phyloP scores from a whole-genome alignment of 1,284 basidiomycete genomes.

The Prillingera fragicola region DNA sequence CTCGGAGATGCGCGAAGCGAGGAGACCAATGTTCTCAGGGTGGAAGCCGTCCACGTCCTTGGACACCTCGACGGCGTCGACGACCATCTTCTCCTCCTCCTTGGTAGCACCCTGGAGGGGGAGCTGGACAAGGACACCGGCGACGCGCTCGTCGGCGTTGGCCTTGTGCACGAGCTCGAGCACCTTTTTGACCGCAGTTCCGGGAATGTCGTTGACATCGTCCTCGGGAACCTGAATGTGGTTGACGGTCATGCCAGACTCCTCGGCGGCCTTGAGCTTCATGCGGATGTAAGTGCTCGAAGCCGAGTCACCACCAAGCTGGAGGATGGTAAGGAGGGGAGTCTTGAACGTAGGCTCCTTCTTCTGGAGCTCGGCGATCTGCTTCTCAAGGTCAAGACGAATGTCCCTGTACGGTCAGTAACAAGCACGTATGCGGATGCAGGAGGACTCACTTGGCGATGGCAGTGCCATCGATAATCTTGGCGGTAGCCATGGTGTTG shows the following conservation, averaged over 20 bases:
- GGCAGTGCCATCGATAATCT: conserved; percentile 79
- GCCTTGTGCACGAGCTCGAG: conserved; percentile 71
- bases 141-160: conserved; percentile 76
- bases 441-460: conserved; percentile 69
- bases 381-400: conserved; percentile 64
- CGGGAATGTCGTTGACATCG: conserved; percentile 49
- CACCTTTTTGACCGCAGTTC: conserved; percentile 62
- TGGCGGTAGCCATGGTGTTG: conserved; percentile 39
- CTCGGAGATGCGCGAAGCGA: conserved; percentile 81
- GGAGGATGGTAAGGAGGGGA: conserved; percentile 78
- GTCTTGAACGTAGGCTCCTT: conserved; percentile 79
- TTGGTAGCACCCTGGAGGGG: conserved; percentile 79
- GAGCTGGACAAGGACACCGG: conserved; percentile 94
- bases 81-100: conserved; percentile 83
- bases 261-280: conserved; percentile 93
- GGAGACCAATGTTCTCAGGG: conserved; percentile 95
- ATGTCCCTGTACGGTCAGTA: conserved; percentile 57
- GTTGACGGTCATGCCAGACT: conserved; percentile 84
- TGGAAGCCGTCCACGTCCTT: conserved; percentile 99
- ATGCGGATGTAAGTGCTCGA: conserved; percentile 92
- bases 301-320: conserved; percentile 86
- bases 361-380: conserved; percentile 57
- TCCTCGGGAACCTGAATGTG: conserved; percentile 73
- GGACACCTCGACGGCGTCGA: conserved; percentile 85
- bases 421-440: background rate